phyloP scores from a whole-genome alignment of 2,329 filamentous ascomycete species.

The Periglandula ipomoeae region DNA sequence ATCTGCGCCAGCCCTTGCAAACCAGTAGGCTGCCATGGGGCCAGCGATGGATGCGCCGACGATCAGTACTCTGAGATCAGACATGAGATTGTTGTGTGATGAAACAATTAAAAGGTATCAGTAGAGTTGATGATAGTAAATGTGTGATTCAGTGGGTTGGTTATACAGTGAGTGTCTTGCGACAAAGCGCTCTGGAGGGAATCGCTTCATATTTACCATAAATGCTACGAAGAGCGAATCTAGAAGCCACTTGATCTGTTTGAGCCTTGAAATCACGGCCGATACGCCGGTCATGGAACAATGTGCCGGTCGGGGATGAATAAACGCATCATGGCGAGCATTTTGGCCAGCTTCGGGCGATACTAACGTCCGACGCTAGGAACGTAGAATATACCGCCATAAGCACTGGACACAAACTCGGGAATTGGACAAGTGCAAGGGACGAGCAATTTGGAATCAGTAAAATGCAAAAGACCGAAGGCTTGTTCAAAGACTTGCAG shows the following conservation, averaged over 20 bases:
- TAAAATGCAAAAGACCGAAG: too few relatives aligned
- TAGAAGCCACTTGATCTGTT: not conserved
- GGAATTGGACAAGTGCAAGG: too few relatives aligned
- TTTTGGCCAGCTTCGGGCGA: not conserved
- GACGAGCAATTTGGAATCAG: too few relatives aligned
- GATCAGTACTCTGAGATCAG: constrained; percentile 17
- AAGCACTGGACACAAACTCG: too few relatives aligned
- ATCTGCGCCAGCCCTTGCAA: constrained; percentile 17
- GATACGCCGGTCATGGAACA: not conserved
- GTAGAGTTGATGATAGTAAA: too few relatives aligned
- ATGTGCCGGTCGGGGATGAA: not conserved
- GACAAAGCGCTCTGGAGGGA: too few relatives aligned
- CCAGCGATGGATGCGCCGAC: constrained; percentile 24
- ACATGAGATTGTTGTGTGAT: constrained; percentile 8
- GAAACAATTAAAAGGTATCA: not conserved
- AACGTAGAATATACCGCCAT: too few relatives aligned
- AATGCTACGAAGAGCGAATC: not conserved
- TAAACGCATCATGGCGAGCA: not conserved
- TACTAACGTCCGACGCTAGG: too few relatives aligned
- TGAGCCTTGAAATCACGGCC: not conserved
- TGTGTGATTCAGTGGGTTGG: too few relatives aligned
- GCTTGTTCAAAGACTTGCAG: too few relatives aligned
- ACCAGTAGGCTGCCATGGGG: constrained; percentile 21
- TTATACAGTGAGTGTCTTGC: too few relatives aligned
- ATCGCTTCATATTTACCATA: not conserved